Conservation (phyloP, 1,139 yeast species). For the Taphrina communis region DNA sequence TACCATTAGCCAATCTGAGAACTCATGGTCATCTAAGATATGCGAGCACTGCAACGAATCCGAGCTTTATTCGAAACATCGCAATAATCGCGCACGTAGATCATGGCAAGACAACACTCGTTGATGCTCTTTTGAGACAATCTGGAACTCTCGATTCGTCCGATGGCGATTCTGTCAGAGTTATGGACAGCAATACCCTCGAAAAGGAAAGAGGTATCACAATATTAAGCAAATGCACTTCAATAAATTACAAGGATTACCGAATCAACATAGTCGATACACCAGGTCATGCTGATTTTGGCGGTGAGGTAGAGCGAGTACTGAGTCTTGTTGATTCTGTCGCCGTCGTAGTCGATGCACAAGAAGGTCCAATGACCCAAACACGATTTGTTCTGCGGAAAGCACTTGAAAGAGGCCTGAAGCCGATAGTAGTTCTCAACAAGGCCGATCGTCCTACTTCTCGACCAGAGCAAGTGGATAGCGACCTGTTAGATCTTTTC, state of each 20-base stretch:
- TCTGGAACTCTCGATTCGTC: slow-evolving; percentile 84
- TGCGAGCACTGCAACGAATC: slow-evolving; percentile 46
- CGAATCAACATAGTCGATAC: slow-evolving; percentile 90
- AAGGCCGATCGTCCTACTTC: slow-evolving; percentile 85
- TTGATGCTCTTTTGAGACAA: slow-evolving; percentile 82
- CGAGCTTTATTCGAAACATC: slow-evolving; percentile 79
- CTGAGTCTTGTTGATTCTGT: slow-evolving; percentile 98
- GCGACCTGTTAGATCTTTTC: slow-evolving; percentile 66
- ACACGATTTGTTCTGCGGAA: slow-evolving; percentile 94
- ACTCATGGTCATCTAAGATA: background rate
- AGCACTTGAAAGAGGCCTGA: slow-evolving; percentile 82
- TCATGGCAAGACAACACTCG: slow-evolving; percentile 92
- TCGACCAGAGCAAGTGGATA: slow-evolving; percentile 71
- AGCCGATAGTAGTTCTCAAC: slow-evolving; percentile 87
- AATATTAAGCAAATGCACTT: slow-evolving; percentile 93
- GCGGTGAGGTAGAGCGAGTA: slow-evolving; percentile 90
- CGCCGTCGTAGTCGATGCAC: slow-evolving; percentile 83
- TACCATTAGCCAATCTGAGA: background rate
- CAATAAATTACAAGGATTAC: slow-evolving; percentile 88
- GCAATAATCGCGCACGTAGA: slow-evolving; percentile 97
- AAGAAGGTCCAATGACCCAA: slow-evolving; percentile 97
- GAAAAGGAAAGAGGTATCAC: slow-evolving; percentile 97
- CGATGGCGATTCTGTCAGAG: slow-evolving; percentile 68
- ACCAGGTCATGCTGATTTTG: slow-evolving; percentile 96
- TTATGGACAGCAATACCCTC: slow-evolving; percentile 88